These are phyloP conservation scores for Diplotaxis tenuifolia DNA, from an alignment of 345 rosid species.

Conservation along the genomic window DNA sequence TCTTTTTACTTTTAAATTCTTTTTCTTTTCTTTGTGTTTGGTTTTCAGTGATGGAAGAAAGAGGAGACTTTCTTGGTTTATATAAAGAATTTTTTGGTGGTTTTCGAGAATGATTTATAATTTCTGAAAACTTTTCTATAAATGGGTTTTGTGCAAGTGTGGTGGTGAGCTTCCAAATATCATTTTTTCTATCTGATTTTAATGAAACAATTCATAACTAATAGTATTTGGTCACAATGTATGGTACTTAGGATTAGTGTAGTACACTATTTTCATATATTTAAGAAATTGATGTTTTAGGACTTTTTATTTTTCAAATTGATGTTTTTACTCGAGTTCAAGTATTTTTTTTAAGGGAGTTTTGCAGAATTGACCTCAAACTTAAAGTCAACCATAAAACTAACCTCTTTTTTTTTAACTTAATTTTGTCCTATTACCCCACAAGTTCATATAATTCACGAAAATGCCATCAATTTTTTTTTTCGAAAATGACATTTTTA, in stretches of 20 bases:
- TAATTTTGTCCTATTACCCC: too few relatives aligned
- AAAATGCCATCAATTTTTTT: too few relatives aligned
- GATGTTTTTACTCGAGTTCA: not conserved
- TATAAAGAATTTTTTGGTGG: slow-evolving; percentile 25
- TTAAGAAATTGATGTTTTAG: not conserved
- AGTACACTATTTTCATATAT: not conserved
- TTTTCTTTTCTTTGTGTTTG: not conserved
- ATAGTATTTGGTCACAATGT: not conserved
- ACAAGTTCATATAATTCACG: too few relatives aligned
- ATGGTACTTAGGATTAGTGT: not conserved
- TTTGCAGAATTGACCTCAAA: too few relatives aligned
- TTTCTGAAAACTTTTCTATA: not conserved
- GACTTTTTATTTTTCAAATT: not conserved
- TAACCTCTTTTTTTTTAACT: too few relatives aligned
- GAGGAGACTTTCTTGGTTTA: slow-evolving; percentile 15
- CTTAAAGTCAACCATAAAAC: too few relatives aligned
- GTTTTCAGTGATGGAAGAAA: slow-evolving; percentile 13
- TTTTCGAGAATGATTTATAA: slow-evolving; percentile 18
- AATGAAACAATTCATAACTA: not conserved
- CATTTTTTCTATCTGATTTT: not conserved
- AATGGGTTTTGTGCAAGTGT: slow-evolving; percentile 23
- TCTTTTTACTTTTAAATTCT: not conserved
- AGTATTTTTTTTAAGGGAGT: too few relatives aligned
- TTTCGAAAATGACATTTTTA: too few relatives aligned
- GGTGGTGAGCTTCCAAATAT: slow-evolving; percentile 25